A percentile compares a stretch with the other conserved stretches of the same genome.
These are phyloP conservation scores for Cochlearia excelsa DNA, from an alignment of 345 rosid genomes.

Conservation along the genomic window DNA sequence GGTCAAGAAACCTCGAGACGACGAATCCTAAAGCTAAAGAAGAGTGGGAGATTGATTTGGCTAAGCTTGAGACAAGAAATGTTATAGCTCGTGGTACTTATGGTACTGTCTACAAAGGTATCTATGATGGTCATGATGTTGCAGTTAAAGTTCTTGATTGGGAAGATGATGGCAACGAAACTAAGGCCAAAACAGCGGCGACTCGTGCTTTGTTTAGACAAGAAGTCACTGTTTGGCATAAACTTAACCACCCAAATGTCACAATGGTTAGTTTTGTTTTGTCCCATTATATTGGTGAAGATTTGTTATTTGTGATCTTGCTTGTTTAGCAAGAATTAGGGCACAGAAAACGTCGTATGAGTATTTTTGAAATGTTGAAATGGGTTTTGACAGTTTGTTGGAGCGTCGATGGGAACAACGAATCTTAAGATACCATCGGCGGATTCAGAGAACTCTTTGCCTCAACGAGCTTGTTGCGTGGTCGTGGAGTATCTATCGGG, in stretches of 20 bases:
- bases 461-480: constrained; percentile 84
- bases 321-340: no score
- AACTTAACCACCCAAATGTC: constrained; percentile 87
- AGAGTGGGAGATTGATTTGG: constrained; percentile 93
- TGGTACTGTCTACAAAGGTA: constrained; percentile 75
- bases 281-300: not conserved
- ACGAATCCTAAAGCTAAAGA: constrained; percentile 51
- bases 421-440: constrained; percentile 69
- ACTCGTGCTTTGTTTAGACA: constrained; percentile 70
- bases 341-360: not conserved
- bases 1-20: constrained; percentile 64
- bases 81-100: constrained; percentile 78
- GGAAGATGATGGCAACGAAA: constrained; percentile 75
- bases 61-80: constrained; percentile 57
- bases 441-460: constrained; percentile 40
- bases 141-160: constrained; percentile 90
- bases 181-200: constrained; percentile 60
- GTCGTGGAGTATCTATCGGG: constrained; percentile 82
- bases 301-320: no score
- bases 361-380: not conserved
- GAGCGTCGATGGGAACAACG: constrained; percentile 92
- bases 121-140: constrained; percentile 72
- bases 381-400: constrained; percentile 56
- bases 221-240: constrained; percentile 98
- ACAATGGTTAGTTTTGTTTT: constrained; percentile 54